Percentiles rank a stretch among this genome's conserved stretches.
Conservation (phyloP, 2,329 filamentous ascomycete genomes). For the Aspergillus aculeatus region DNA sequence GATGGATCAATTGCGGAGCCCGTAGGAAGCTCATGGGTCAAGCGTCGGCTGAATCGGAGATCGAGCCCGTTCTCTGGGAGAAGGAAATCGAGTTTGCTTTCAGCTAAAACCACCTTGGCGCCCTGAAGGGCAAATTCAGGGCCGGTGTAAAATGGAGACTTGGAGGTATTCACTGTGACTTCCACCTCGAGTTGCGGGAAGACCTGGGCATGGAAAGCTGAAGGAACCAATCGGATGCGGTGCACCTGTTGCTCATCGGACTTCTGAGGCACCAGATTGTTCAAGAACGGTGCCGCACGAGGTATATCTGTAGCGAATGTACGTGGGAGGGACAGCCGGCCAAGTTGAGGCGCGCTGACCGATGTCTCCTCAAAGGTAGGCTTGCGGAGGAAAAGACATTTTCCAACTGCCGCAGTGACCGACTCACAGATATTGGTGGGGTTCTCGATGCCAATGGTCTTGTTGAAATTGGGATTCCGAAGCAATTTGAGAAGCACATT, state of each 20-base stretch:
- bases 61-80: slow-evolving; percentile 40
- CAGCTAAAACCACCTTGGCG: slow-evolving; percentile 30
- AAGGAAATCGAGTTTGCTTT: slow-evolving; percentile 38
- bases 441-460: background rate
- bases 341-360: slow-evolving; percentile 33
- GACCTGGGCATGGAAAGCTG: slow-evolving; percentile 19
- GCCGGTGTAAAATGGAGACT: slow-evolving; percentile 1
- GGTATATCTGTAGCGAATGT: slow-evolving; percentile 38
- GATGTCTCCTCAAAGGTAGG: slow-evolving; percentile 19
- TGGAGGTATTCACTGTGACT: slow-evolving; percentile 13
- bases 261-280: slow-evolving; percentile 22
- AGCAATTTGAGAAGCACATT: slow-evolving; percentile 34
- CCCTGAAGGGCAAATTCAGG: slow-evolving; percentile 25
- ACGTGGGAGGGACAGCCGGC: slow-evolving; percentile 28
- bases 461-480: slow-evolving; percentile 8
- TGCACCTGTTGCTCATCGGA: slow-evolving; percentile 19
- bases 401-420: slow-evolving; percentile 39
- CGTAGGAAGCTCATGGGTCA: slow-evolving; percentile 30
- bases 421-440: slow-evolving; percentile 28
- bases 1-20: slow-evolving; percentile 4
- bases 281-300: slow-evolving; percentile 33
- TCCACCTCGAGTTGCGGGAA: slow-evolving; percentile 39
- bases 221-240: slow-evolving; percentile 37
- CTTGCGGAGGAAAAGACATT: slow-evolving; percentile 37
- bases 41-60: slow-evolving; percentile 39